Evolutionary conservation across 345 rosid genomes (phyloP).

Genomic region (Salix viminalis): DNA sequence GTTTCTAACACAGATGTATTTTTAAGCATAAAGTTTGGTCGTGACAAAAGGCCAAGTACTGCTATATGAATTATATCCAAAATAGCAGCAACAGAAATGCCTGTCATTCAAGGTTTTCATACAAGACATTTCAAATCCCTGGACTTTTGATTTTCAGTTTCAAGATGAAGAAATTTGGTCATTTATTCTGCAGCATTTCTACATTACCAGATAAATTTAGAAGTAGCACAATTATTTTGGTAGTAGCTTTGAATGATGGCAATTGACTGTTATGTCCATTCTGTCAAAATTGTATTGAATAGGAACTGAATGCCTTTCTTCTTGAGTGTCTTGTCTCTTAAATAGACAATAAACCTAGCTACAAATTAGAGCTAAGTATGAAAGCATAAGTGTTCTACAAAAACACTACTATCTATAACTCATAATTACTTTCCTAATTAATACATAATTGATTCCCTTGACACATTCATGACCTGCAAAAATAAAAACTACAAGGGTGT

Average conservation of each 20-base stretch:
- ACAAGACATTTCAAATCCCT: not conserved
- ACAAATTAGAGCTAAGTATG: too few relatives aligned
- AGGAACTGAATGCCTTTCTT: too few relatives aligned
- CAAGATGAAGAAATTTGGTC: not conserved
- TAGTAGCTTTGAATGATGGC: too few relatives aligned
- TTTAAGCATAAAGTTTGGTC: not conserved
- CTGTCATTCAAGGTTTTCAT: not conserved
- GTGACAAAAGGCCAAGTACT: not conserved
- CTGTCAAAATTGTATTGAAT: too few relatives aligned
- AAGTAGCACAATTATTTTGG: not conserved
- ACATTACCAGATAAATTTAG: not conserved
- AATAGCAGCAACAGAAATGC: not conserved
- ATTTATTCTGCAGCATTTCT: not conserved
- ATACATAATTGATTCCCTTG: too few relatives aligned
- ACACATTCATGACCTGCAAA: not conserved
- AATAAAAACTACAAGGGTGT: not conserved
- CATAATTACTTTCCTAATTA: too few relatives aligned
- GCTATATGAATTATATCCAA: not conserved
- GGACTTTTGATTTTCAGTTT: not conserved
- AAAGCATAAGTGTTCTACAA: too few relatives aligned
- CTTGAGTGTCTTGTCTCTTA: too few relatives aligned
- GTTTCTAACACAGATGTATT: not conserved
- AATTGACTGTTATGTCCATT: too few relatives aligned
- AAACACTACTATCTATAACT: too few relatives aligned
- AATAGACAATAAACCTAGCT: too few relatives aligned